Conservation (phyloP, 2,329 filamentous ascomycete genomes). For the Knufia fluminis region DNA sequence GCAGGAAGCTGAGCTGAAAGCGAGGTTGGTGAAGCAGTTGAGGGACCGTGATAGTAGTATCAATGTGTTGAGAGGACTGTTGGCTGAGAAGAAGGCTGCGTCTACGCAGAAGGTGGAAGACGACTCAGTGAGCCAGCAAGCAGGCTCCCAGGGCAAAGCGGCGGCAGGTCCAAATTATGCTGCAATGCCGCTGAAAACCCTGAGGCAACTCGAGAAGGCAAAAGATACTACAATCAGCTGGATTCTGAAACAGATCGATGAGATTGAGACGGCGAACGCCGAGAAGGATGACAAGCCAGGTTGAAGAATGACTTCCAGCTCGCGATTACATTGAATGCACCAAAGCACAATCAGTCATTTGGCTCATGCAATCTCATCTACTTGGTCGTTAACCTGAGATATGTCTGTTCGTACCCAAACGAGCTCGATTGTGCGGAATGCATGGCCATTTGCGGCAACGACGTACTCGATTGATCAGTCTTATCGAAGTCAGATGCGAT, state of each 20-base stretch:
- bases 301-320: neutral
- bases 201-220: constrained; percentile 43
- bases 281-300: constrained; percentile 14
- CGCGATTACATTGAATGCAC: too few species aligned
- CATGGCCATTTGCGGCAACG: too few species aligned
- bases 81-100: constrained; percentile 28
- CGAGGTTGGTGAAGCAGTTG: constrained; percentile 32
- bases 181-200: constrained; percentile 27
- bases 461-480: too few species aligned
- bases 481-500: too few species aligned
- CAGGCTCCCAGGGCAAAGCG: constrained; percentile 22
- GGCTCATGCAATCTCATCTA: too few species aligned
- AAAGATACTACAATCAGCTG: constrained; percentile 45
- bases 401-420: too few species aligned
- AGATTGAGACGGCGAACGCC: constrained; percentile 33
- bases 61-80: constrained; percentile 35
- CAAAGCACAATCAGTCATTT: too few species aligned
- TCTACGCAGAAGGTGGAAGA: neutral
- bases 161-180: constrained; percentile 29
- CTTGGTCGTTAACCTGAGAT: too few species aligned
- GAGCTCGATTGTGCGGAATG: too few species aligned
- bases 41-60: constrained; percentile 42
- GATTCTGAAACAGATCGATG: constrained; percentile 45
- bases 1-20: constrained; percentile 28
- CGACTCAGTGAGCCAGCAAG: constrained; percentile 10